These are phyloP conservation scores for Thinopyrum elongatum DNA, from an alignment of 176 grass and related monocot genomes.

Conservation along the genomic window DNA sequence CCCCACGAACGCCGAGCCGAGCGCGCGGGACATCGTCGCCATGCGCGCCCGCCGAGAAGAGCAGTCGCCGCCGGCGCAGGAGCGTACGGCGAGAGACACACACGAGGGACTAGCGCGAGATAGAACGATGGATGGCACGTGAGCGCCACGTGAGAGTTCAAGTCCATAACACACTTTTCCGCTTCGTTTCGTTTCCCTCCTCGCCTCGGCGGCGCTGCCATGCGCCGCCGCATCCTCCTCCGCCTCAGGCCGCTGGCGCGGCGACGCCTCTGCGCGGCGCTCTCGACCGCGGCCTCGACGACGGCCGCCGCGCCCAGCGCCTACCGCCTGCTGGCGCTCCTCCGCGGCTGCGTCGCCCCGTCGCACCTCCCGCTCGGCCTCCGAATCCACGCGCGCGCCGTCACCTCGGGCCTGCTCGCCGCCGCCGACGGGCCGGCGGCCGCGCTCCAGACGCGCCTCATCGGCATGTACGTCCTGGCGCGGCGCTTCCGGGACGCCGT, in stretches of 20 bases:
- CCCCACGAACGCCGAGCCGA: slow-evolving; percentile 57
- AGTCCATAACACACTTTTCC: not conserved
- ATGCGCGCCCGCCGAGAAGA: slow-evolving; percentile 14
- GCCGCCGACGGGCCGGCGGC: not conserved
- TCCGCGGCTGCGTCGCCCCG: slow-evolving; percentile 50
- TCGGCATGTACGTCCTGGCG: slow-evolving; percentile 70
- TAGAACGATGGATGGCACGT: slow-evolving; percentile 24
- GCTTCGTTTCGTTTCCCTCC: not conserved
- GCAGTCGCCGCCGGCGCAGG: not conserved
- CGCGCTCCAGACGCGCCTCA: slow-evolving; percentile 40
- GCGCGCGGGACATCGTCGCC: slow-evolving; percentile 61
- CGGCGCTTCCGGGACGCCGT: slow-evolving; percentile 67
- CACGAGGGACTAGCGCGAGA: not conserved
- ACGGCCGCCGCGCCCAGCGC: not conserved
- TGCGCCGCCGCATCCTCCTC: slow-evolving; percentile 25
- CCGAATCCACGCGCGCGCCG: slow-evolving; percentile 61
- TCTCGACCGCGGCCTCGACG: not conserved
- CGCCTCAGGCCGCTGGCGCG: not conserved
- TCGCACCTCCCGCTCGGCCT: slow-evolving; percentile 52
- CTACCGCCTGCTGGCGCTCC: slow-evolving; percentile 36
- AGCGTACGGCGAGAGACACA: slow-evolving; percentile 14
- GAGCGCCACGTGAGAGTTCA: slow-evolving; percentile 23
- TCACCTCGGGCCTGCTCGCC: slow-evolving; percentile 36
- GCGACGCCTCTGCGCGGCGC: not conserved
- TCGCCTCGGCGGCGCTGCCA: not conserved